Evolutionary conservation across 2,329 filamentous ascomycete species (phyloP), one percentile per base, ranked within the genome.

Genomic region (Colletotrichum musicola): DNA sequence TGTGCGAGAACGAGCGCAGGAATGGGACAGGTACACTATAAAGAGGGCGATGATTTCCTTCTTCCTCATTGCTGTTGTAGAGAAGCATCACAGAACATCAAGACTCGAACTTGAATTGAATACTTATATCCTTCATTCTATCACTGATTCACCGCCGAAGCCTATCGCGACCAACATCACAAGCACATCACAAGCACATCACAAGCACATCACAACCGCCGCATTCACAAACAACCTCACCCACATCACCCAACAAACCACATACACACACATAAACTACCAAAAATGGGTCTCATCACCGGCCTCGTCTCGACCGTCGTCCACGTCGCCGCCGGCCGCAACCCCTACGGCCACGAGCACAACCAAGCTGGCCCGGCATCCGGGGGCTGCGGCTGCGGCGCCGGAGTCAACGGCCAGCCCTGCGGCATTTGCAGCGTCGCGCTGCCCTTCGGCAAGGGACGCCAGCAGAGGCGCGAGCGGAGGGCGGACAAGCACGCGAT

Each of bases 281-380:
- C n/a, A 6, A 46, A 35, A 47, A 71, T 71, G 58, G 63, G 70
- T 62, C 59, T 71, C 59, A 63, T 71, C 63, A 57, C 56, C 59
- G 70, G 63, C 22, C 57, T 71, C 53, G 63, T 71, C 59, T 64
- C 59, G 1, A 70, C 68, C 13, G 57, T 68, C 46, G 55, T 62
- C 67, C 66, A 67, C 50, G 67, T 51, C 49, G 67, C 62, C 54
- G 57, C 62, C 61, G 61, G 69, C 69, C 44, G 61, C n/a, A 69
- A 66, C 56, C 61, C 69, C 40, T 61, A 58, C 49, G 25, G 44
- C 62, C 56, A 56, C 68, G 49, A 62, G 50, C 60, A 62, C 57
- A 59, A 62, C 40, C 22, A 67, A 0, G 25, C 55, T 5, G 16
- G 16, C 49, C 13, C 54, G 10, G 46, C 27, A 6, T 25, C 49